Evolutionary conservation across 345 rosid species (phyloP), one percentile per base, ranked within the genome.

Genomic region (Raphanus sativus): DNA sequence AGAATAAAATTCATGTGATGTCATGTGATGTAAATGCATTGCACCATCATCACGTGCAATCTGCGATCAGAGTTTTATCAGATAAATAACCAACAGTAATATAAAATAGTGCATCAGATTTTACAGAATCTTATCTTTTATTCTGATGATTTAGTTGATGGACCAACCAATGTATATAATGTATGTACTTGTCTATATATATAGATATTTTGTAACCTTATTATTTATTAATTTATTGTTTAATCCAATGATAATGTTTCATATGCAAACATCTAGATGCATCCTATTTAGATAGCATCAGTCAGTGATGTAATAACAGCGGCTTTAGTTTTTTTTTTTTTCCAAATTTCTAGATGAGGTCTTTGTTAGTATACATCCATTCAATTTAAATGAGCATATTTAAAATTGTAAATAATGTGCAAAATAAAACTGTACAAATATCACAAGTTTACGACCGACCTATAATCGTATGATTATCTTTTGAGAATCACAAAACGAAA

Each of bases 21-120:
- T 69, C 72, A 80, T 75, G 82, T 69, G 75, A 80, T 75, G 71
- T 69, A 24, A 69, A 74, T 74, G 79, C 71, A 69, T 68, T 69
- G 30, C 75, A 74, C 67, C 67, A 68, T 79, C 71, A 55, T 74
- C 82, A 79, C 74, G 82, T 74, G 82, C 67, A 74, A 74, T 15
- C 55, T 74, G 62, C 82, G 71, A 74, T 79, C 79, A 30, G 13
- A 42, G 62, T 40, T 45, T 68, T 29, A 52, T 62, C 26, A 62
- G 26, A 69, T n/a, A 61, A 15, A 28, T 34, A 42, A 58, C 3
- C 12, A 33, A 45, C 28, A 60, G 40, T 72, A 67, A 21, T 45
- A 67, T 52, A 67, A 34, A 65, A 78, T 73, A 73, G 48, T 60
- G 77, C 12, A 73, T 62, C 17, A 68, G 75, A 74, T 68, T 74